phyloP scores from a whole-genome alignment of 2,329 filamentous ascomycete species.

The Cyanodermella asteris region DNA sequence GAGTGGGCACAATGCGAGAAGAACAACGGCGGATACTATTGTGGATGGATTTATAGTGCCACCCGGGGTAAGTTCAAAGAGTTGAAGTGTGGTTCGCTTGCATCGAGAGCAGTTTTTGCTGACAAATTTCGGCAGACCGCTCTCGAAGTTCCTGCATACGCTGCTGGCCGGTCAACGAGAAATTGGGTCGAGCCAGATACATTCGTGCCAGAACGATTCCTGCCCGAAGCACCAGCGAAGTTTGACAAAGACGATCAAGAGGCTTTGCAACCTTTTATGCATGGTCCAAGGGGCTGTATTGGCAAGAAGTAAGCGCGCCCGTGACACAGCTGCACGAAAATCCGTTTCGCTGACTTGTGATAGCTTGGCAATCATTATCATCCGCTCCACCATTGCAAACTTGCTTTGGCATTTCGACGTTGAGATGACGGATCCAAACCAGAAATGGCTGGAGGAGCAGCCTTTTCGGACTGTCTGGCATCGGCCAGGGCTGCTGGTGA shows the following conservation, averaged over 20 bases:
- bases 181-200: slow-evolving; percentile 11
- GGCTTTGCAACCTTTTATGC: slow-evolving; percentile 9
- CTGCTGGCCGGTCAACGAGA: slow-evolving; percentile 4
- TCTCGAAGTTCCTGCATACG: slow-evolving; percentile 4
- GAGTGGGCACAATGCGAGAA: too few species aligned
- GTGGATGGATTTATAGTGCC: slow-evolving; percentile 4
- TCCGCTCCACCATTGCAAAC: slow-evolving; percentile 14
- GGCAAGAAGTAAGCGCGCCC: too few species aligned
- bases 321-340: too few species aligned
- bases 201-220: slow-evolving; percentile 13
- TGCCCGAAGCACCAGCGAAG: slow-evolving; percentile 8
- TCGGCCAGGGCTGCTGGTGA: too few species aligned
- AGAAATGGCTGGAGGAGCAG: too few species aligned
- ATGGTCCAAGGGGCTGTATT: slow-evolving; percentile 6
- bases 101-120: not conserved
- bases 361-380: too few species aligned
- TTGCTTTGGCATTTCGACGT: slow-evolving; percentile 14
- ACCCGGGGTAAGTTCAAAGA: slow-evolving; percentile 2
- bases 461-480: too few species aligned
- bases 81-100: too few species aligned
- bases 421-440: slow-evolving; percentile 9
- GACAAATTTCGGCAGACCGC: slow-evolving; percentile 2
- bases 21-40: slow-evolving; percentile 1
- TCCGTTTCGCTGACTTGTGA: too few species aligned
- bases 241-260: slow-evolving; percentile 8